phyloP scores from a whole-genome alignment of 2,329 filamentous ascomycete genomes.

The Botrytis aclada region DNA sequence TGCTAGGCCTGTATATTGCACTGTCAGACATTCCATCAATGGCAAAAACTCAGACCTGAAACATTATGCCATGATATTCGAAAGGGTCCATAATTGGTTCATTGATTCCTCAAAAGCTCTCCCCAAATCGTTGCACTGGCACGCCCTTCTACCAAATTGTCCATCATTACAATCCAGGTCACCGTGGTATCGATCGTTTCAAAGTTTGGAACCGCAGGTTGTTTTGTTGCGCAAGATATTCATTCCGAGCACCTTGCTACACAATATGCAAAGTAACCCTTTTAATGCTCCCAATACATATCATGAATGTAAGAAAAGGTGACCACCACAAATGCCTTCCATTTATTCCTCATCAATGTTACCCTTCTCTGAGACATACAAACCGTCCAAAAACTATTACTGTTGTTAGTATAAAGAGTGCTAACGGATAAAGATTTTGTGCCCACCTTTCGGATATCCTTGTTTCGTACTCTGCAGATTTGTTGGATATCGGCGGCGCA shows the following conservation, averaged over 20 bases:
- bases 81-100: slow-evolving; percentile 13
- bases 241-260: slow-evolving; percentile 37
- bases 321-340: slow-evolving; percentile 26
- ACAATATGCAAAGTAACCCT: slow-evolving; percentile 37
- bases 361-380: slow-evolving; percentile 98
- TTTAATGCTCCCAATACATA: slow-evolving; percentile 27
- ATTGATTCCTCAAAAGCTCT: slow-evolving; percentile 7
- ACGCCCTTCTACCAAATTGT: slow-evolving; percentile 7
- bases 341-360: slow-evolving; percentile 72
- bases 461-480: slow-evolving; percentile 99
- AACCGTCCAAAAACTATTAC: slow-evolving; percentile 92
- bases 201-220: slow-evolving; percentile 12
- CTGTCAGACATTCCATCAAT: background rate
- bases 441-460: slow-evolving; percentile 99
- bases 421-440: background rate
- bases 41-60: background rate
- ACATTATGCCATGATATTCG: background rate
- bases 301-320: slow-evolving; percentile 29
- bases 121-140: slow-evolving; percentile 11
- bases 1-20: background rate
- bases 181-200: slow-evolving; percentile 13
- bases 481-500: slow-evolving; percentile 99
- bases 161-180: slow-evolving; percentile 10
- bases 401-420: background rate
- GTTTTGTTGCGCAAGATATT: slow-evolving; percentile 33